A percentile compares a stretch with the other conserved stretches of the same genome.
phyloP scores from a whole-genome alignment of 805 yeast genomes.

The Kuraishia hungarica region DNA sequence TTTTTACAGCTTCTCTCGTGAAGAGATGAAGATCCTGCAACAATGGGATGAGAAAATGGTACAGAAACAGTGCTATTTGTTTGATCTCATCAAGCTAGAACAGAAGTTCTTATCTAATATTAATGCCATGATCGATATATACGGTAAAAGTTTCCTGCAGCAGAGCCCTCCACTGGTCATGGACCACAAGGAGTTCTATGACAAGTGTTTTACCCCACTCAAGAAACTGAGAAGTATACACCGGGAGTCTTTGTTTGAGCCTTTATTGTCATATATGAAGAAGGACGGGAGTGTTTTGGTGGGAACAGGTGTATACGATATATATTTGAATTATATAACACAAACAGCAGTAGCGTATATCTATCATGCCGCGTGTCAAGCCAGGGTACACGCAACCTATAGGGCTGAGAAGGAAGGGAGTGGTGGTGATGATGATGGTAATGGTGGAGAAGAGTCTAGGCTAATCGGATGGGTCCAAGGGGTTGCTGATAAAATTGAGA shows the following conservation, averaged over 20 bases:
- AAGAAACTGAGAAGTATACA: conserved; percentile 48
- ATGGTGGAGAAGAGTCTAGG: background rate
- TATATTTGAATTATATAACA: conserved; percentile 57
- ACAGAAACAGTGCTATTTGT: conserved; percentile 59
- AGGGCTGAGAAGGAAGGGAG: conserved; percentile 13
- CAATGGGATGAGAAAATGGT: conserved; percentile 1
- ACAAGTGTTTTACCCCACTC: conserved; percentile 51
- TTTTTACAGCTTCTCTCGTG: background rate
- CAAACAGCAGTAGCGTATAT: conserved; percentile 46
- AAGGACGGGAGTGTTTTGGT: conserved; percentile 49
- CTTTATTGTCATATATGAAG: conserved; percentile 46
- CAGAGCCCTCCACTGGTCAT: conserved; percentile 35
- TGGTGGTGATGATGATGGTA: too few relatives aligned
- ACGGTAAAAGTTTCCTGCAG: conserved; percentile 33
- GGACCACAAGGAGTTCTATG: conserved; percentile 46
- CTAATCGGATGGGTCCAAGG: background rate
- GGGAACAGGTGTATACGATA: conserved; percentile 45
- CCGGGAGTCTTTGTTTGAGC: conserved; percentile 42
- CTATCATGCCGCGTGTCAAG: conserved; percentile 52
- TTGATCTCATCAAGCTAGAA: conserved; percentile 66
- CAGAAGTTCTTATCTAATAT: conserved; percentile 64
- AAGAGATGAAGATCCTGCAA: background rate
- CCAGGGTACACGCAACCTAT: conserved; percentile 48
- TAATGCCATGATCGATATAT: conserved; percentile 50
- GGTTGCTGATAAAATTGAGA: background rate